Evolutionary conservation across 106 monocot genomes (phyloP), one percentile per base, ranked within the genome.

Genomic region (Gastrodia elata): DNA sequence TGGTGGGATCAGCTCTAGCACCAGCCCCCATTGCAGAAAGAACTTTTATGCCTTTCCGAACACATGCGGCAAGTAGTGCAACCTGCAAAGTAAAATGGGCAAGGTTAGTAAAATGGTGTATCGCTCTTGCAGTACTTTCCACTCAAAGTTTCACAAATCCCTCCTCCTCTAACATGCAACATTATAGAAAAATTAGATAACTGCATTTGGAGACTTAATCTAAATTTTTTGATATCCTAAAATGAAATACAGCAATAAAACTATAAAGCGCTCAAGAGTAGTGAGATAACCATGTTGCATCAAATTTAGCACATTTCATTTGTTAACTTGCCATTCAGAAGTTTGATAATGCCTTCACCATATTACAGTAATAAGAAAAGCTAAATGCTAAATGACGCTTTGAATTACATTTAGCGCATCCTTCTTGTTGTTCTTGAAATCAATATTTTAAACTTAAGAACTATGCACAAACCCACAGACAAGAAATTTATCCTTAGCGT

Each of bases 11-110:
- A 64, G 93, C 93, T 82, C 93, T 93, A 48, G 97, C 97, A 76
- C 93, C 97, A 73, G 97, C 97, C 46, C 97, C 97, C 83, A 88
- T 97, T 72, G 97, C 90, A 74, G 97, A 97, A 56, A 97, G 84
- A 36, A 97, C 90, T 76, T 59, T 88, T 73, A 97, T 71, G 40
- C 90, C 88, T 80, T 80, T 97, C 37, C 79, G 83, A 14, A 87
- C 86, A 79, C 97, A 97, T 68, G 97, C 92, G 71, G 90, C 93
- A 84, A 97, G 90, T 33, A 97, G 97, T 39, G 90, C 86, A 41
- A 97, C 97, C 97, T 97, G 64, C 70, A 38, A 73, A 28, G 78
- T 39, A 71, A 14, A 44, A 28, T 61, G 44, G 20, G 26, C 10
- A 38, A 39, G 39, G 14, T 38, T 38, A 10, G 38, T 38, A 25